Percentiles rank a stretch among this genome's conserved stretches.
Conservation (phyloP, 495 filamentous ascomycete genomes). For the Hamigera avellanea region DNA sequence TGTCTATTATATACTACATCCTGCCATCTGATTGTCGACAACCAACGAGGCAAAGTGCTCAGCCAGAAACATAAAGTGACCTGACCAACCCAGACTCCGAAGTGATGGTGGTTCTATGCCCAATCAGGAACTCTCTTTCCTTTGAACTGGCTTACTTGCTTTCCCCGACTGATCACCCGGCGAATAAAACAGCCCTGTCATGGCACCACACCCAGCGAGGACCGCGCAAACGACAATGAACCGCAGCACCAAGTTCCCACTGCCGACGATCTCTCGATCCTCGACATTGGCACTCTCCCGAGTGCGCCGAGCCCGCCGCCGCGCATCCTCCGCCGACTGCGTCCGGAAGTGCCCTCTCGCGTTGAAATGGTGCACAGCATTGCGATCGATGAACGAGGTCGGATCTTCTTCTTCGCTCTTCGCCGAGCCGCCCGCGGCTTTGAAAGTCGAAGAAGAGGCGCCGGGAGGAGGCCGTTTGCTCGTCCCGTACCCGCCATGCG, state of each 20-base stretch:
- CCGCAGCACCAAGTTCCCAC: slow-evolving; percentile 28
- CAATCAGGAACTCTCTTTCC: neutral
- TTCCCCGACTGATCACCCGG: slow-evolving; percentile 3
- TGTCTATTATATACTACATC: no score
- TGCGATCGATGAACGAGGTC: slow-evolving; percentile 31
- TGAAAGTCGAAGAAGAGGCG: slow-evolving; percentile 2
- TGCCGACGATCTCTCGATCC: slow-evolving; percentile 16
- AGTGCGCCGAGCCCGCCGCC: slow-evolving; percentile 27
- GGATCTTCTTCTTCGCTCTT: slow-evolving; percentile 24
- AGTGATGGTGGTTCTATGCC: no score
- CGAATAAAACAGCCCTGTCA: slow-evolving; percentile 12
- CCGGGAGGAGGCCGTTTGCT: slow-evolving; percentile 8
- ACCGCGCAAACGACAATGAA: slow-evolving; percentile 35
- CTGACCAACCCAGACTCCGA: no score
- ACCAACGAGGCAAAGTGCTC: no score
- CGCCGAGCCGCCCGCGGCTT: slow-evolving; percentile 2
- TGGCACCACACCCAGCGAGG: slow-evolving; percentile 14
- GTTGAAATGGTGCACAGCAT: slow-evolving; percentile 53
- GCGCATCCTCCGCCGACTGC: slow-evolving; percentile 49
- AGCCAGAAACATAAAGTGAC: no score
- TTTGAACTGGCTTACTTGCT: neutral
- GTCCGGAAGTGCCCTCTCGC: slow-evolving; percentile 56
- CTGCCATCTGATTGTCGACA: no score
- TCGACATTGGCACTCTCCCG: slow-evolving; percentile 13
- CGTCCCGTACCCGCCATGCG: slow-evolving; percentile 50